phyloP scores from a whole-genome alignment of 2,329 filamentous ascomycete genomes.

The Colletotrichum sp. region DNA sequence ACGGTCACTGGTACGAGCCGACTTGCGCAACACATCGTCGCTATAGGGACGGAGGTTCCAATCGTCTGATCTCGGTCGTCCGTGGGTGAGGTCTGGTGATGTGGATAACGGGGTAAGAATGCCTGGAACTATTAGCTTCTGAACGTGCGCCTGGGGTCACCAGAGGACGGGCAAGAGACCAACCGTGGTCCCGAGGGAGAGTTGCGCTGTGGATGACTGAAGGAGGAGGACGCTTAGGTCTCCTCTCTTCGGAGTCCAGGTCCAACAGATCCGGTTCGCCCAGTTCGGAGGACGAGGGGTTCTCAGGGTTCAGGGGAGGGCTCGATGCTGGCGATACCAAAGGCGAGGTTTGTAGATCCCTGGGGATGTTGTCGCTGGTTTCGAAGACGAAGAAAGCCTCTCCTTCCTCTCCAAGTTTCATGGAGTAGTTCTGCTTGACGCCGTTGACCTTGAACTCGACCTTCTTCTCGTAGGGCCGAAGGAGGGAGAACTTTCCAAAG shows the following conservation, averaged over 20 bases:
- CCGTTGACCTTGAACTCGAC: conserved; percentile 98
- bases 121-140: conserved; percentile 35
- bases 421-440: conserved; percentile 88
- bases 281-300: conserved; percentile 49
- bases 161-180: background rate
- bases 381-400: conserved; percentile 99
- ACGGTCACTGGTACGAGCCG: conserved; percentile 42
- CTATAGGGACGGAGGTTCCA: conserved; percentile 59
- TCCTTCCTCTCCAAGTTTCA: conserved; percentile 97
- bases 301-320: conserved; percentile 66
- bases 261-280: conserved; percentile 75
- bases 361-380: conserved; percentile 90
- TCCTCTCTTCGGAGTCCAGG: conserved; percentile 56
- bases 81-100: conserved; percentile 54
- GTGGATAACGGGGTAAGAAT: conserved; percentile 58
- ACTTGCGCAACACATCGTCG: conserved; percentile 58
- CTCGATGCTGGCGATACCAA: conserved; percentile 89
- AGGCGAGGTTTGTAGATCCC: conserved; percentile 91
- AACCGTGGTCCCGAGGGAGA: conserved; percentile 39
- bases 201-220: conserved; percentile 42
- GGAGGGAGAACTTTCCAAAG: conserved; percentile 96
- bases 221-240: conserved; percentile 50
- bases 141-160: background rate
- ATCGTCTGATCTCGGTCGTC: conserved; percentile 54
- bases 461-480: conserved; percentile 97